Base-by-base conservation (phyloP, 164 flowering plant genomes). In the Stephania japonica region DNA sequence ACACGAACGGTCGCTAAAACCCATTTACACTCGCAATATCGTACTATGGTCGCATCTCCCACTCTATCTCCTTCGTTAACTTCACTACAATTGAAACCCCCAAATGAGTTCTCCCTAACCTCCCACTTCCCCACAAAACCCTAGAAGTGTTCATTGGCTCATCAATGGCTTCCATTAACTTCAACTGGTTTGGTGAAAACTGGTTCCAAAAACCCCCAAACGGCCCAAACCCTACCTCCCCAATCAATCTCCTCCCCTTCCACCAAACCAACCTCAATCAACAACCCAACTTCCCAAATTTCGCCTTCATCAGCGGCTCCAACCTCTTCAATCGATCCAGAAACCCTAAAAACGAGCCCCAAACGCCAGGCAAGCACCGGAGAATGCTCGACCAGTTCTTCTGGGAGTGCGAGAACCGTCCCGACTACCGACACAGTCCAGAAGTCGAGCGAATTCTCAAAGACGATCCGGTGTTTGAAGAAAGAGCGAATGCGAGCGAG, bases 161-260 rank as follows among this genome's bases (percentile, higher is more conserved):
- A 47, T 38, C 67, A 76, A 92, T 92, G 98, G 87, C 91, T 47
- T 91, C 94, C 0, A 81, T 91, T 68, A 91, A 89, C 71, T 83
- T 87, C 84, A 81, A 84, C 72, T 87, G 93, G 76, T 88, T 94
- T 53, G 87, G 83, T 21, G 84, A 81, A 16, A 84, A 83, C 82
- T 94, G 98, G 98, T 94, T 94, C 81, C 70, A 73, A 6, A 89
- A 85, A 78, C 97, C 97, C 66, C 81, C 78, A 16, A 84, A 84
- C 65, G 96, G 96, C 66, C 81, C 78, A 16, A 84, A 84, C 65
- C 93, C 90, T 2, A 13, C 85, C 65, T 71, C 81, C 16, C 82
- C 85, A 43, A 24, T 85, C 42, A 81, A 80, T 67, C 75, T 85
- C 74, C 12, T 47, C 53, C 53, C 18, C 4, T 47, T 47, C 18